Conservation (phyloP, 768 basidiomycete genomes). For the Suillus occidentalis region DNA sequence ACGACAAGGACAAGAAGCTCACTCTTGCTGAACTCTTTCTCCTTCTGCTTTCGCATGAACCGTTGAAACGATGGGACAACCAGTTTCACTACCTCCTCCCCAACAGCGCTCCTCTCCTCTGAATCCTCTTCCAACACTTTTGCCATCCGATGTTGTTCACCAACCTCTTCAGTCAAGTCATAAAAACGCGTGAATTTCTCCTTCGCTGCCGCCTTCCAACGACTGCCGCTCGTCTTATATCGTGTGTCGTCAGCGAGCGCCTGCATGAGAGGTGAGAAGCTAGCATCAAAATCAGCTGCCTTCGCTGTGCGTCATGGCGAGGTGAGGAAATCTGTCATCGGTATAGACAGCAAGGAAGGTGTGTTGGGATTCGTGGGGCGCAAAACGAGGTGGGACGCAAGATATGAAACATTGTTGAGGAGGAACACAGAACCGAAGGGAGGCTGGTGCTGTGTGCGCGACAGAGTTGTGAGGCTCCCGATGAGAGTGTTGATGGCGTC, state of each 20-base stretch:
- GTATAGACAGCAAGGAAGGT: conserved; percentile 54
- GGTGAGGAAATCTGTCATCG: conserved; percentile 60
- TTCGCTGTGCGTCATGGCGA: conserved; percentile 79
- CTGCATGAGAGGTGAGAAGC: conserved; percentile 78
- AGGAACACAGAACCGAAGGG: conserved; percentile 55
- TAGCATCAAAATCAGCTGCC: conserved; percentile 81
- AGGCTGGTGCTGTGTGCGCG: conserved; percentile 45
- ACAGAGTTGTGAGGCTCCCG: conserved; percentile 58
- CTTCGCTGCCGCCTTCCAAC: conserved; percentile 61
- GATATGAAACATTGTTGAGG: conserved; percentile 77
- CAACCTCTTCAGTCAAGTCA: conserved; percentile 27
- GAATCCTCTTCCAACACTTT: conserved; percentile 71
- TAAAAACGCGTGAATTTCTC: conserved; percentile 82
- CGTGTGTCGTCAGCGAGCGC: conserved; percentile 47
- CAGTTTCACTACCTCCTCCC: conserved; percentile 74
- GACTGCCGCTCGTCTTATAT: conserved; percentile 43
- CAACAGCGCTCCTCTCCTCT: conserved; percentile 55
- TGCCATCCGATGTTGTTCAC: conserved; percentile 71
- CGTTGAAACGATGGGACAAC: conserved; percentile 73
- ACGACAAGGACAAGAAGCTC: conserved; percentile 23
- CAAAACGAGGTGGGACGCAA: conserved; percentile 62
- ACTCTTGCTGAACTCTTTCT: conserved; percentile 89
- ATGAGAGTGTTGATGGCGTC: conserved; percentile 73
- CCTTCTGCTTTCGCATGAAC: conserved; percentile 72
- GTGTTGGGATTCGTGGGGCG: conserved; percentile 49